Base-by-base conservation (phyloP, 768 basidiomycete species). In the Russula sp. region DNA sequence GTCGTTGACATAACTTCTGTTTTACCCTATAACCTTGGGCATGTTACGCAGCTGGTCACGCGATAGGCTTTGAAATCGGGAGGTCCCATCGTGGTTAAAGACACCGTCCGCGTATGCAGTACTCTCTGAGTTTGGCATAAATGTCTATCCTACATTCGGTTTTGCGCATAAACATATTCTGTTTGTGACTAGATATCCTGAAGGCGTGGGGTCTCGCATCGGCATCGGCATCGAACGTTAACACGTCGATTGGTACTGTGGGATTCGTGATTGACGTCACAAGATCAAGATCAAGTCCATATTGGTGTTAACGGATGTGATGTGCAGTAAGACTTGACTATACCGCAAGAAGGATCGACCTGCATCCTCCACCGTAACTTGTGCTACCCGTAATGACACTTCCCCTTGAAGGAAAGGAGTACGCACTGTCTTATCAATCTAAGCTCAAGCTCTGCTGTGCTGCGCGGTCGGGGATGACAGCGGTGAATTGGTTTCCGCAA, bases 11-110 rank as follows among this genome's bases (percentile, higher is more conserved):
- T 57, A 57, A 55, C 62, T 32, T 53, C 63, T 11, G 50, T 64
- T 62, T 61, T 38, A 57, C 34, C 22, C 57, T 32, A 56, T 63
- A 56, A 52, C 22, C 16, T 13, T 28, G 28, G n/a, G 14, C 57
- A 16, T 46, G 24, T 62, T 4, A 48, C 11, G n/a, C 70, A 93
- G 90, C 72, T 92, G 90, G 89, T 76, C 81, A 62, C 84, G 91
- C 67, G 87, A 86, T 72, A 89, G 82, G 75, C 79, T 91, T 70
- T 92, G 83, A 62, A 36, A 26, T 48, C 9, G 56, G 28, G 50
- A 36, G 30, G 22, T 50, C 13, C 28, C 56, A 49, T 38, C 26
- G 34, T 62, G 46, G 34, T 62, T 36, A 50, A 61, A 26, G 36
- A 34, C 22, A 1, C 24, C 38, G 40, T 42, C 28, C 22, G 26